These are phyloP conservation scores for Petrea volubilis DNA, from an alignment of 257 asterid species.

Conservation along the genomic window DNA sequence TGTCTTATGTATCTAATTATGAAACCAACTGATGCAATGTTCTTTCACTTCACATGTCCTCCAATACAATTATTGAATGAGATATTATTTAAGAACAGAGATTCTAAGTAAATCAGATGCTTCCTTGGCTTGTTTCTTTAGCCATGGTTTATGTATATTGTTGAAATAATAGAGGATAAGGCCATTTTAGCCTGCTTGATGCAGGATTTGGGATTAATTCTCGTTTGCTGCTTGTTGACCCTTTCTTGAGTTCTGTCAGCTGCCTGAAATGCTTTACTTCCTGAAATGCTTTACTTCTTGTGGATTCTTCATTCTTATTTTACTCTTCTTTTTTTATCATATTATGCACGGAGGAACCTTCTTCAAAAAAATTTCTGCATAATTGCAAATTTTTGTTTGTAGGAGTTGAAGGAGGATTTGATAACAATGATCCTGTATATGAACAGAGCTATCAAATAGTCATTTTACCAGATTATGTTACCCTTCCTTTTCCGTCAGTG, in stretches of 20 bases:
- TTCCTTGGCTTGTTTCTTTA: not conserved
- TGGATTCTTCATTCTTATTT: not conserved
- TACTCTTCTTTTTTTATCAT: constrained; percentile 9
- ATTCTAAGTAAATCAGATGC: not conserved
- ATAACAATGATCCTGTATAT: constrained; percentile 70
- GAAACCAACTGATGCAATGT: not conserved
- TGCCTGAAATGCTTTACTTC: constrained; percentile 9
- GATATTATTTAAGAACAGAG: not conserved
- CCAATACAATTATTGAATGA: not conserved
- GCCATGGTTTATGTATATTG: not conserved
- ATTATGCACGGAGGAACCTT: not conserved
- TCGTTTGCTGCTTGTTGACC: not conserved
- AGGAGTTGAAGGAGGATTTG: constrained; percentile 95
- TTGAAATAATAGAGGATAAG: not conserved
- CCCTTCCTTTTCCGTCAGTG: constrained; percentile 92
- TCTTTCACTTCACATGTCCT: not conserved
- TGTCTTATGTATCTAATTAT: not conserved
- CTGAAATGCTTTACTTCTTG: constrained; percentile 1
- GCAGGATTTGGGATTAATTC: not conserved
- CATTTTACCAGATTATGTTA: constrained; percentile 70
- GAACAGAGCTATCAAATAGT: constrained; percentile 75
- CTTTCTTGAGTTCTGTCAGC: not conserved
- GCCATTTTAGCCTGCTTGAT: not conserved
- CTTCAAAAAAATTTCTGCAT: not conserved
- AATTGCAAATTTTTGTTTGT: constrained; percentile 24